A percentile compares a stretch with the other conserved stretches of the same genome.
phyloP scores from a whole-genome alignment of 164 flowering plant species.

The Akebia trifoliata region DNA sequence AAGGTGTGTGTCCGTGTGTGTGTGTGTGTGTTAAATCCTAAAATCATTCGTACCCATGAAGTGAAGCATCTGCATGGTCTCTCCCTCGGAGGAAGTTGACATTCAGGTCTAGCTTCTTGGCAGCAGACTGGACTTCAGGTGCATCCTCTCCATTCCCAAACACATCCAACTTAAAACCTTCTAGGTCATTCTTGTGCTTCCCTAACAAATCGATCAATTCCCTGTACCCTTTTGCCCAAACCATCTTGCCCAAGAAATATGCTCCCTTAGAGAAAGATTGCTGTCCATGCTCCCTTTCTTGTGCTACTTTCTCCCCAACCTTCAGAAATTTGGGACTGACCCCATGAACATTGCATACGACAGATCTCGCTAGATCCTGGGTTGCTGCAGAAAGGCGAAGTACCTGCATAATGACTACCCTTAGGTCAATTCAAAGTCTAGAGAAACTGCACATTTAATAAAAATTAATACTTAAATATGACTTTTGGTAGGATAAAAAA shows the following conservation, averaged over 20 bases:
- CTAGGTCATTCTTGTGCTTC: slow-evolving; percentile 73
- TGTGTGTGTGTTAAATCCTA: no score
- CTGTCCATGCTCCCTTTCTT: slow-evolving; percentile 70
- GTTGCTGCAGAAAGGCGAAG: slow-evolving; percentile 97
- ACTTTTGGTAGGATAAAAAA: neutral
- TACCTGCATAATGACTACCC: slow-evolving; percentile 44
- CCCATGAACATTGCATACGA: slow-evolving; percentile 96
- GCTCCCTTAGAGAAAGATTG: slow-evolving; percentile 88
- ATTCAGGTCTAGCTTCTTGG: slow-evolving; percentile 63
- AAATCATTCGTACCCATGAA: slow-evolving; percentile 56
- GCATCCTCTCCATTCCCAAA: slow-evolving; percentile 99
- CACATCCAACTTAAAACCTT: slow-evolving; percentile 82
- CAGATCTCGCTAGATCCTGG: slow-evolving; percentile 88
- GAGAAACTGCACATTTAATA: neutral
- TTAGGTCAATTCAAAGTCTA: slow-evolving; percentile 5
- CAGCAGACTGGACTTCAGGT: slow-evolving; percentile 73
- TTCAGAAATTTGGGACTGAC: slow-evolving; percentile 88
- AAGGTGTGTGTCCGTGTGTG: no score
- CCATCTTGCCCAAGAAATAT: slow-evolving; percentile 96
- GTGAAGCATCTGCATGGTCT: slow-evolving; percentile 95
- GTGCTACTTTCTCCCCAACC: slow-evolving; percentile 85
- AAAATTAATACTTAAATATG: neutral
- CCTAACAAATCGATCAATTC: slow-evolving; percentile 82
- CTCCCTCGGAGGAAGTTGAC: slow-evolving; percentile 83
- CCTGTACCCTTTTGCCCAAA: slow-evolving; percentile 95